Evolutionary conservation across 768 basidiomycete genomes (phyloP), one percentile per base, ranked within the genome.

Genomic region (Mycena galopus): DNA sequence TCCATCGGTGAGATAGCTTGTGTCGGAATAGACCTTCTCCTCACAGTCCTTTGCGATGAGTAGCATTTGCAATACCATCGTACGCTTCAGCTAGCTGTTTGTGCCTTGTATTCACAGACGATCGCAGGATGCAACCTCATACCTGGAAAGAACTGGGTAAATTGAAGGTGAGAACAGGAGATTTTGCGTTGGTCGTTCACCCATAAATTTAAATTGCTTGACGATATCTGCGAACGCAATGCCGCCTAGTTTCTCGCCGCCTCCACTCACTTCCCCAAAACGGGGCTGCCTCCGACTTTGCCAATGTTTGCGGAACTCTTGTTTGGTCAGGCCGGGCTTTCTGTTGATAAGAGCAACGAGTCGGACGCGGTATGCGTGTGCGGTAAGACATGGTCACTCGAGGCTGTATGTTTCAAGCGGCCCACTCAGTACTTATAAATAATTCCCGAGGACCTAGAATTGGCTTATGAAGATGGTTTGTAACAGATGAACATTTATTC

Each of bases 171-270:
- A 33, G 72, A 19, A 30, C 50, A 32, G 7, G 33, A 27, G 21
- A 2, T 19, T 47, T 39, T 23, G 29, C 4, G 25, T 59, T 23
- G 59, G 30, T 51, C 35, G 30, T 39, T 72, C 59, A 50, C 37
- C 42, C 71, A 32, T 71, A 47, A 73, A 61, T 44, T 47, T n/a
- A n/a, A 39, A 60, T 62, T 61, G 86, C 33, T 80, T 89, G 33
- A 89, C 89, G 5, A 88, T 89, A 84, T 82, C 87, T 57, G 88
- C 90, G 44, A 89, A 90, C 73, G 82, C 87, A n/a, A 16, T 16
- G 39, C 17, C 39, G 33, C n/a, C n/a, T n/a, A 35, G 12, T 6
- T 39, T 16, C 39, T n/a, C n/a, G n/a, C n/a, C n/a, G 39, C 12
- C 39, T 39, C 6, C 39, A 10, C 17, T 16, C n/a, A 10, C 11